These are phyloP conservation scores for Arthrobotrys sinensis DNA, from an alignment of 2,329 filamentous ascomycete genomes.

Conservation along the genomic window DNA sequence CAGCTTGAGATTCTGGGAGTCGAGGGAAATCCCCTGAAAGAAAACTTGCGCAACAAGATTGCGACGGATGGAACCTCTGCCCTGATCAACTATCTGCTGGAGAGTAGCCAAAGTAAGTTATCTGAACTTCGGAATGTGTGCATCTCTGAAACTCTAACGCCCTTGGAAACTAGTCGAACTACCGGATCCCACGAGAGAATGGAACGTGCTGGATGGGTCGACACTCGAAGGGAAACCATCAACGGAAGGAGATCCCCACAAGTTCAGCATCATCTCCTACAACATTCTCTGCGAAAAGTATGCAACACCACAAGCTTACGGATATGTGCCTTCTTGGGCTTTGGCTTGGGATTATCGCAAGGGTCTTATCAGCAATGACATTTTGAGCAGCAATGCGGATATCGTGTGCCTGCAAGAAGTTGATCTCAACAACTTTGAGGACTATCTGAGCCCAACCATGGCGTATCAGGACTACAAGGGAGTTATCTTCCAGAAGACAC, in stretches of 20 bases:
- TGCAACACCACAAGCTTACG: constrained; percentile 86
- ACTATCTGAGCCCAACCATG: constrained; percentile 89
- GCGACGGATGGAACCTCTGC: constrained; percentile 89
- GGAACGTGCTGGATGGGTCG: constrained; percentile 79
- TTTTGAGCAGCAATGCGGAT: constrained; percentile 84
- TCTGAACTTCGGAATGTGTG: constrained; percentile 1
- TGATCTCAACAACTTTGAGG: constrained; percentile 90
- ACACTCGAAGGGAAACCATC: constrained; percentile 63
- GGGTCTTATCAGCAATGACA: constrained; percentile 85
- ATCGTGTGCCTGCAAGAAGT: constrained; percentile 95
- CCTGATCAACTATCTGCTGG: constrained; percentile 84
- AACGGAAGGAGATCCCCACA: constrained; percentile 70
- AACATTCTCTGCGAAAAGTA: constrained; percentile 97
- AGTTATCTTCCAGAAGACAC: constrained; percentile 90
- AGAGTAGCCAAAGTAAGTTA: constrained; percentile 84
- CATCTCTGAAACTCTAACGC: constrained; percentile 56
- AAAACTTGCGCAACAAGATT: constrained; percentile 83
- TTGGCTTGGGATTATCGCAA: constrained; percentile 90
- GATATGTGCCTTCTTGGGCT: constrained; percentile 87
- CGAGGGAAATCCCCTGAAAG: constrained; percentile 88
- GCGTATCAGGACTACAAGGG: constrained; percentile 93
- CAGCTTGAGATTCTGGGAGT: constrained; percentile 90
- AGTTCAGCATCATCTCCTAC: constrained; percentile 88
- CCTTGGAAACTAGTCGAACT: constrained; percentile 76
- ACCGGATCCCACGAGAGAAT: constrained; percentile 82